phyloP scores from a whole-genome alignment of 2,329 filamentous ascomycete genomes.

The Alternaria tenuissima region DNA sequence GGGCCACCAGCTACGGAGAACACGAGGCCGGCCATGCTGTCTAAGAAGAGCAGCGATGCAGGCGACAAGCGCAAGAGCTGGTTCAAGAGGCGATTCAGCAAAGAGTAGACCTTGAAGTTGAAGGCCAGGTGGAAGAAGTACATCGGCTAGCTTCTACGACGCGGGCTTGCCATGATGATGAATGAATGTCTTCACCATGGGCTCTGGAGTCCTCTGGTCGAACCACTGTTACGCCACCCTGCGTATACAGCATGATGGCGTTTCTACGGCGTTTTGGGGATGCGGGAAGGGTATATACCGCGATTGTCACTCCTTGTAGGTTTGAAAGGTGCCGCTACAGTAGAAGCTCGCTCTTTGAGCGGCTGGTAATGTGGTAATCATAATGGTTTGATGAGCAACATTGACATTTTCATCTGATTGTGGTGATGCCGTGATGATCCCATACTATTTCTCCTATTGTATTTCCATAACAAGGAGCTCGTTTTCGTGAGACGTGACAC shows the following conservation, averaged over 20 bases:
- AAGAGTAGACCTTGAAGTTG: constrained; percentile 49
- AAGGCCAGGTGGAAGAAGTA: background rate
- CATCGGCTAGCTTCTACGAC: constrained; percentile 5
- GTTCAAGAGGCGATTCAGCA: constrained; percentile 85
- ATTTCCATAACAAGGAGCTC: no score
- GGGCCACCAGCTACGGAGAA: constrained; percentile 18
- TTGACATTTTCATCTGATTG: background rate
- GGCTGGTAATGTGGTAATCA: constrained; percentile 36
- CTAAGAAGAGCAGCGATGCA: constrained; percentile 31
- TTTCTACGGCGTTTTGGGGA: constrained; percentile 21
- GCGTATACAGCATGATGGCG: constrained; percentile 18
- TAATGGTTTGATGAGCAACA: constrained; percentile 29
- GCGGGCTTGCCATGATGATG: constrained; percentile 20
- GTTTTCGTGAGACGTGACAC: no score
- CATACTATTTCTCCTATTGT: background rate
- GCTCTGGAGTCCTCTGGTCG: constrained; percentile 10
- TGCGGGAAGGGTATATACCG: constrained; percentile 12
- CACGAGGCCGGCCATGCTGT: constrained; percentile 28
- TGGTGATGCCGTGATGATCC: background rate
- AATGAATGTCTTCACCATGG: constrained; percentile 9
- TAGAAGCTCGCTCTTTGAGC: constrained; percentile 13
- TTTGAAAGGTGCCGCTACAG: constrained; percentile 20
- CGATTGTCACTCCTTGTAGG: constrained; percentile 28
- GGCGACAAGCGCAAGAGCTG: constrained; percentile 82
- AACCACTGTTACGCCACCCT: constrained; percentile 15